Base-by-base conservation (phyloP, 768 basidiomycete species). In the Termitomyces bulborhizus region DNA sequence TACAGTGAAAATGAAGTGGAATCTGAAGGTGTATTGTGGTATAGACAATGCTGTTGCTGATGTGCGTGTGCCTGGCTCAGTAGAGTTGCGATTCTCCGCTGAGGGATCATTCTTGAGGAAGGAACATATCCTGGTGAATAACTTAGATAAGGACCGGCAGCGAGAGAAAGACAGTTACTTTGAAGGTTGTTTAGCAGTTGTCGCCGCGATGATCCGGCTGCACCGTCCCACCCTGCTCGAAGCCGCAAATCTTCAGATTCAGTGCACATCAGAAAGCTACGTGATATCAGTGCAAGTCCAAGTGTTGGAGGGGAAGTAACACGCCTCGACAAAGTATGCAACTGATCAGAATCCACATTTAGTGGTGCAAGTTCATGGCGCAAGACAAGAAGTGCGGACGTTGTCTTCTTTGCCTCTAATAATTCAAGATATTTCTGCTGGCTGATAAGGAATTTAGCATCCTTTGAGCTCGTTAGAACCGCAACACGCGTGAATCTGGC, bases 391-490 rank as follows among this genome's bases (percentile, higher is more conserved):
- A 99, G 72, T 13, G 97, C 97, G 57, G 80, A 78, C 44, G 89
- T 89, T 2, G 84, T 88, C 72, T 86, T 84, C 63, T 81, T 82
- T 4, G 82, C 79, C 65, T 98, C 96, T 48, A 99, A 76, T 18
- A 91, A 76, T 66, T 99, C 97, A 41, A 98, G 77, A 70, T 97
- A 99, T 73, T 97, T 95, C 80, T 99, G 97, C 71, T 90, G 87
- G 57, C 85, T 86, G 60, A 99, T 90, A 57, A 95, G 75, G 70
- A 95, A 97, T 57, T 77, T 84, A 21, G 89, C 87, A 63, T 89
- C 85, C 88, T 96, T 37, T 49, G 24, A 50, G 36, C 16, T 34
- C 6, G 43, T 60, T 13, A 61, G 54, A 46, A 13, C 3, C 1
- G 32, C 6, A 32, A 57, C 29, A 57, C 42, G 46, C 50, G 48